Conservation (phyloP, 371 early-diverging fungal genomes). For the Mortierella sp. region DNA sequence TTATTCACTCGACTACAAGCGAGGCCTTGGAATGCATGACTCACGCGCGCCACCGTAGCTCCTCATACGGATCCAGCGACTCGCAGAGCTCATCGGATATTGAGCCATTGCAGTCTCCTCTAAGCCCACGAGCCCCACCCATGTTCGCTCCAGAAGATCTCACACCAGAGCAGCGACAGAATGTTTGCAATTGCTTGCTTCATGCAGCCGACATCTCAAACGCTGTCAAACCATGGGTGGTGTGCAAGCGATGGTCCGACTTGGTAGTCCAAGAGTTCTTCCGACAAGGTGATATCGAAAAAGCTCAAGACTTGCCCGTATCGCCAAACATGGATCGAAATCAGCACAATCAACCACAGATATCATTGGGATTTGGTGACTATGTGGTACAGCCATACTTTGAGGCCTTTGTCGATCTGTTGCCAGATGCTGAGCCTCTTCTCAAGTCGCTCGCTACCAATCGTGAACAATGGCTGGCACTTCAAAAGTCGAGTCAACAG, state of each 20-base stretch:
- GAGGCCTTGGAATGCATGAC: too few species aligned
- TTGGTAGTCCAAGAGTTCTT: conserved; percentile 87
- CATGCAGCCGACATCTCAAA: conserved; percentile 93
- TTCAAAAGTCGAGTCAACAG: conserved; percentile 29
- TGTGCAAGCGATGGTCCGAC: conserved; percentile 89
- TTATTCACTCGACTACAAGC: conserved; percentile 4
- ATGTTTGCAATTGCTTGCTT: conserved; percentile 74
- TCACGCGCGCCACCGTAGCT: conserved; percentile 5
- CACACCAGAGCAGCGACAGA: conserved; percentile 63
- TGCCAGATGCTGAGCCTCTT: conserved; percentile 67
- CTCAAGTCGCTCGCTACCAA: conserved; percentile 34
- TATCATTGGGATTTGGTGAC: conserved; percentile 85
- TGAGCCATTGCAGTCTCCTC: conserved; percentile 1
- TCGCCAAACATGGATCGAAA: conserved; percentile 91
- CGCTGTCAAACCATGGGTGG: conserved; percentile 83
- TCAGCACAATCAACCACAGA: conserved; percentile 76
- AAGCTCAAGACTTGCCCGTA: conserved; percentile 72
- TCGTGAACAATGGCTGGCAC: conserved; percentile 35
- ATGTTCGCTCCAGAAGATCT: conserved; percentile 15
- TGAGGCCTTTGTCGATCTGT: conserved; percentile 77
- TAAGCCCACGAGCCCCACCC: not conserved
- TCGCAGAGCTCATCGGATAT: conserved; percentile 16
- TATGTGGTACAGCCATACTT: conserved; percentile 89
- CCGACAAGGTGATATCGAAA: conserved; percentile 87
- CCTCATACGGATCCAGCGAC: conserved; percentile 9